Conservation (phyloP, 352 stramenopile genomes). For the Thraustotheca clavata region DNA sequence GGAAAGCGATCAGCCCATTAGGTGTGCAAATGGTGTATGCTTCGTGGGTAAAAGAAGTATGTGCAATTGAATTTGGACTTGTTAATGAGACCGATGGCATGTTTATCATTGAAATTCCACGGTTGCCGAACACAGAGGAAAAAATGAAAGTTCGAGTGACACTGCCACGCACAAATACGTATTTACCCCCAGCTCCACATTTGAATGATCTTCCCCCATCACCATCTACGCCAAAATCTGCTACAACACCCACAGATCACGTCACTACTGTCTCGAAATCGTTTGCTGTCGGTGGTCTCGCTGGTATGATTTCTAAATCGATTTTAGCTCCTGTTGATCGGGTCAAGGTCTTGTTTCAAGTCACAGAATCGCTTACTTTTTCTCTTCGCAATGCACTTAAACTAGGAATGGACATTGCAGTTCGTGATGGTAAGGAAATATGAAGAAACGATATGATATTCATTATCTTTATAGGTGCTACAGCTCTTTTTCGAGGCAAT, state of each 20-base stretch:
- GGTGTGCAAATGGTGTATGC: constrained; percentile 66
- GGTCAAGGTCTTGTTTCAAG: constrained; percentile 83
- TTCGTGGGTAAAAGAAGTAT: constrained; percentile 63
- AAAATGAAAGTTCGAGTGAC: background rate
- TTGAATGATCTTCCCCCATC: background rate
- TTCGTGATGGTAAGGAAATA: constrained; percentile 9
- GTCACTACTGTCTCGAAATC: constrained; percentile 72
- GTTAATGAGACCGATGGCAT: constrained; percentile 52
- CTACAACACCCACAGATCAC: background rate
- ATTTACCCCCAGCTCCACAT: background rate
- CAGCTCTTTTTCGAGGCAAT: constrained; percentile 21
- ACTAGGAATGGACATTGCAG: constrained; percentile 44
- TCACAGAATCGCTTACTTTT: constrained; percentile 60
- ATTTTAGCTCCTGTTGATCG: constrained; percentile 62
- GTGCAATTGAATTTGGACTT: constrained; percentile 58
- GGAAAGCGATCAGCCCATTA: constrained; percentile 57
- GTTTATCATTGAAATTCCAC: constrained; percentile 40
- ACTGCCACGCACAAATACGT: background rate
- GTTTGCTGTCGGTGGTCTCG: constrained; percentile 61
- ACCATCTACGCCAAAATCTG: background rate
- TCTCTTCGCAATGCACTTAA: constrained; percentile 59
- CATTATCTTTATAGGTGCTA: constrained; percentile 43
- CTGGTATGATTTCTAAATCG: constrained; percentile 72
- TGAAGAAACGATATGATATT: constrained; percentile 3
- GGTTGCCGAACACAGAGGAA: background rate